These are phyloP conservation scores for Fusarium solani-melongenae DNA, from an alignment of 2,329 filamentous ascomycete species.

Conservation along the genomic window DNA sequence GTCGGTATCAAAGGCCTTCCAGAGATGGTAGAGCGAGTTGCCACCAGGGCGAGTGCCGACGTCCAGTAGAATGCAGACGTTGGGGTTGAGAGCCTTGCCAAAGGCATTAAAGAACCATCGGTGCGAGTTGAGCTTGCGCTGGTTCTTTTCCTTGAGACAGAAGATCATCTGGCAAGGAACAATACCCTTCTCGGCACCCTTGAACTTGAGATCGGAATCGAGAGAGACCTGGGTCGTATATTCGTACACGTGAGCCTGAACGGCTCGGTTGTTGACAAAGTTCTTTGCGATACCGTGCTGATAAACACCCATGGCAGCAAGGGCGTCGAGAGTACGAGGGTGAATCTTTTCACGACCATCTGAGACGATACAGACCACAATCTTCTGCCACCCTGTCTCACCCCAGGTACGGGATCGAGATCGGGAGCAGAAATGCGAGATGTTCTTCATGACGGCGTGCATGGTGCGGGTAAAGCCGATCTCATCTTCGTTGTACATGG, in stretches of 20 bases:
- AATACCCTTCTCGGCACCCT: slow-evolving; percentile 98
- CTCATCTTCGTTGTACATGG: slow-evolving; percentile 99
- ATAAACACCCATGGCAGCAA: slow-evolving; percentile 97
- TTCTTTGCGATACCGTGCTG: slow-evolving; percentile 99
- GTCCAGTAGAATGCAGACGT: slow-evolving; percentile 96
- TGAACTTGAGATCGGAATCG: slow-evolving; percentile 96
- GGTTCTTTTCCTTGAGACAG: slow-evolving; percentile 97
- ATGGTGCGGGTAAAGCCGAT: slow-evolving; percentile 97
- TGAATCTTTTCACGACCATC: slow-evolving; percentile 93
- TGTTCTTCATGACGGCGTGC: slow-evolving; percentile 99
- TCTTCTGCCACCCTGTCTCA: slow-evolving; percentile 98
- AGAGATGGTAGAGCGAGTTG: slow-evolving; percentile 95
- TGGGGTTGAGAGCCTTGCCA: slow-evolving; percentile 89
- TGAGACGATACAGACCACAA: slow-evolving; percentile 96
- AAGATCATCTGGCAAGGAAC: slow-evolving; percentile 99
- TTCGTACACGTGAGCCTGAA: slow-evolving; percentile 97
- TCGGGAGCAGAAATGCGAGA: slow-evolving; percentile 93
- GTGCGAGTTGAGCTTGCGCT: slow-evolving; percentile 97
- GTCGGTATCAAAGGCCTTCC: slow-evolving; percentile 98
- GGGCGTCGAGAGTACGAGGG: slow-evolving; percentile 88
- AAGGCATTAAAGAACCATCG: slow-evolving; percentile 99
- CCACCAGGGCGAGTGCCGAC: slow-evolving; percentile 92
- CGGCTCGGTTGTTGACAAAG: slow-evolving; percentile 93
- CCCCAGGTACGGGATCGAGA: slow-evolving; percentile 96
- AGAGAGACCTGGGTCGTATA: slow-evolving; percentile 98